Base-by-base conservation (phyloP, 163 green algal species). In the Volvox carteri region DNA sequence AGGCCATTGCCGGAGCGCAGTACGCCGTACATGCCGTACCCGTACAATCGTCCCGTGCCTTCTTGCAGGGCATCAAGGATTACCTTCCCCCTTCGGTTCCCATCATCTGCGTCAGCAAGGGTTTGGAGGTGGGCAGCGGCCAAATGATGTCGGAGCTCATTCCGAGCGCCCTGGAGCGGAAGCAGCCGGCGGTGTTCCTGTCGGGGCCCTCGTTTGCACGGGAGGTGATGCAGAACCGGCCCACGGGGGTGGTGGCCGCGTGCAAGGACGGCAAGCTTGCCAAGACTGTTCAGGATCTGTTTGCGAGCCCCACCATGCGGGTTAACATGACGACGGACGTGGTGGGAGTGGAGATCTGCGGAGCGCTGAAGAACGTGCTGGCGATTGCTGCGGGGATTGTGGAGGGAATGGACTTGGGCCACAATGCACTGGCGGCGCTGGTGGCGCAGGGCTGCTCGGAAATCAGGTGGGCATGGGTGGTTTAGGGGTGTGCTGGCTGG, bases 321-420 rank as follows among this genome's bases (percentile, higher is more conserved):
- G 96, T 99, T 46, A 99, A 99, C 96, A 98, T 94, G 33, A 96
- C 93, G 21, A 97, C 88, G 28, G 98, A 99, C 84, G 98, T 99
- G 74, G 95, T 97, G 50, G 98, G 94, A 28, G 93, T 96, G 28
- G 98, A 99, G 94, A 96, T 99, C 65, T 98, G 96, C 80, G 98
- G 98, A n/a, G 98, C 98, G 33, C 94, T 99, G 23, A 99, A 99
- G 89, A 99, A 99, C 90, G 98, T 99, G 90, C 94, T 99, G 58
- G 98, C 98, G 35, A 99, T 99, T 80, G 98, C 97, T 7, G 97
- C 98, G 9, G 98, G 98, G 42, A 99, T 99, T 75, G 97, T 99
- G 56, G 96, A 99, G 88, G 98, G 98, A 0, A 92, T 99, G 81
- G 96, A 97, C 68, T 93, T 99, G 78, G 97, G 98, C 21, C 92